Base-by-base conservation (phyloP, 176 grass and related monocot genomes). In the Saccharum officinarum region DNA sequence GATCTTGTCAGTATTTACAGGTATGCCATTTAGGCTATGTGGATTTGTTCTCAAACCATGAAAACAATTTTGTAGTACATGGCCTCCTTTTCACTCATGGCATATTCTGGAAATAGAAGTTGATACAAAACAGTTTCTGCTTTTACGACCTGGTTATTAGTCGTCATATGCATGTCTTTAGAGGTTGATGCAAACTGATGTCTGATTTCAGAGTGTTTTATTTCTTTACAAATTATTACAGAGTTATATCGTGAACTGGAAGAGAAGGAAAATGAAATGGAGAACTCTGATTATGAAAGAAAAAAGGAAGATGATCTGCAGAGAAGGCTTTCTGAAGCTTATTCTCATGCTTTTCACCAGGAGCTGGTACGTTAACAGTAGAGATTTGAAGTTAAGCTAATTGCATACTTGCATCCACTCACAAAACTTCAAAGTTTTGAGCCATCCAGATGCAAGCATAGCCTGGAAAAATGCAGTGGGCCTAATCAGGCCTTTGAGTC, bases 1-100 rank as follows among this genome's bases (percentile, higher is more conserved):
- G 96, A 89, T 98, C 54, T 89, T 98, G 75, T 98, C 96, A 77
- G 84, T 98, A 88, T 89, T 98, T 66, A 95, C 96, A 88, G 96
- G 93, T 90, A 90, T 68, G 85, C 4, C 28, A 78, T 73, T 23
- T 52, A 49, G 36, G 5, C 45, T 85, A 13, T 46, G 50, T 70
- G 41, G 30, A 59, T 72, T 79, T 77, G 49, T 68, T 67, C 18
- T 50, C 1, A 49, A 65, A 45, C 11, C 40, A 61, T 81, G 28
- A 16, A 77, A 65, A 46, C 10, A 49, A 39, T 16, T 63, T 31
- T 18, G 39, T 57, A 41, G 25, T 34, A n/a, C 18, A 41, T 80
- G 44, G 9, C 65, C 76, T 45, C 14, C 16, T 47, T 81, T 81
- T 18, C 16, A 26, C 62, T 30, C 41, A 14, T 23, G 57, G 31